phyloP scores from a whole-genome alignment of 805 yeast species.

The Yarrowia sp. region DNA sequence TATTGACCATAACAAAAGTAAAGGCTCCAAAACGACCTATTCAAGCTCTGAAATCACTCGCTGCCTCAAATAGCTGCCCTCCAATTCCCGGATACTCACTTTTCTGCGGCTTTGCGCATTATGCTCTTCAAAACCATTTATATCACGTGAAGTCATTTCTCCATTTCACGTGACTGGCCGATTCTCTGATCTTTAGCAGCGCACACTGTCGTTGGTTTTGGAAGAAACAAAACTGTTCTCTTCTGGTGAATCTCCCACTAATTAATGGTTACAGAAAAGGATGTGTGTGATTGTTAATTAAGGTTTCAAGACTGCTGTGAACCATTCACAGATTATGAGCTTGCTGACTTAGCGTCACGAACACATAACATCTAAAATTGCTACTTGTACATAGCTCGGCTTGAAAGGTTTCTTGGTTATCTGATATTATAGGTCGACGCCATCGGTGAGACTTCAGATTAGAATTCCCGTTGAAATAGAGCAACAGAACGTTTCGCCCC shows the following conservation, averaged over 20 bases:
- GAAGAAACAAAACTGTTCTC: conserved; percentile 6
- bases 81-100: conserved; percentile 1
- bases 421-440: too few relatives aligned
- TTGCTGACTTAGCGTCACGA: neutral
- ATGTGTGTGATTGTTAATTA: neutral
- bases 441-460: too few relatives aligned
- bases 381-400: too few relatives aligned
- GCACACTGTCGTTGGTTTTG: conserved; percentile 3
- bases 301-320: neutral
- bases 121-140: conserved; percentile 33
- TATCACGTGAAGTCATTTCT: conserved; percentile 36
- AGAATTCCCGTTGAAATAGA: too few relatives aligned
- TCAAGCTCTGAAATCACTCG: neutral
- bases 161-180: conserved; percentile 37
- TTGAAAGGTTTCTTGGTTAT: too few relatives aligned
- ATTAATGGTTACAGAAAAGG: conserved; percentile 11
- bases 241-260: conserved; percentile 13
- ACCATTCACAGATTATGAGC: conserved; percentile 11
- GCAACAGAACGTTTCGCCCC: too few relatives aligned
- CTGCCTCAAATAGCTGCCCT: neutral
- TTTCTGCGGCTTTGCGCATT: conserved; percentile 35
- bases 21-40: too few relatives aligned
- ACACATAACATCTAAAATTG: too few relatives aligned
- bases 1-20: too few relatives aligned
- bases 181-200: conserved; percentile 13